Base-by-base conservation (phyloP, 768 basidiomycete genomes). In the Leccinum truebloodii region DNA sequence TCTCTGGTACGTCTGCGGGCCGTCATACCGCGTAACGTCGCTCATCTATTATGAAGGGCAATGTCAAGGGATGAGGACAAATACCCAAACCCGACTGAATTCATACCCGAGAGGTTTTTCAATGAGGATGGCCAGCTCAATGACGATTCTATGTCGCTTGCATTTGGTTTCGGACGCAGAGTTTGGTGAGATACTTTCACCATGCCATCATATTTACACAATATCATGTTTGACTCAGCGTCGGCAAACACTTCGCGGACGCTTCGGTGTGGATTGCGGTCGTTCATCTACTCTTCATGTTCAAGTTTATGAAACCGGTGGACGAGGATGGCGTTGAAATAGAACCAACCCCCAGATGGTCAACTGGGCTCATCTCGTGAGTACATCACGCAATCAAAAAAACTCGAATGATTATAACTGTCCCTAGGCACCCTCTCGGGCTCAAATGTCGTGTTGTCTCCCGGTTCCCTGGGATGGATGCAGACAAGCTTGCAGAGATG, bases 251-350 rank as follows among this genome's bases (percentile, higher is more conserved):
- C 62, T 75, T 73, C 30, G 72, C 72, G 22, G 70, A 73, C 6
- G 70, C 73, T 13, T 73, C 72, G 44, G 24, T 73, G n/a, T 73
- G 72, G 72, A 65, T 73, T 53, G 73, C 70, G 18, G 61, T 73
- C 5, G 72, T 61, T 9, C 72, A 73, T 56, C 63, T 73, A 18
- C 70, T 75, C 41, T 48, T 71, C 55, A 39, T 55, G n/a, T 73
- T 75, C 55, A 69, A 64, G 34, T 73, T 75, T 41, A 63, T 59
- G 73, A 75, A 64, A 59, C 66, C 56, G 24, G 44, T 72, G 59
- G 66, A 75, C 41, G 59, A 64, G 22, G 59, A 70, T 30, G 73
- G 73, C 4, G 46, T 32, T 20, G 73, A 75, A 53, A 46, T 64
- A 26, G 59, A 73, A 18, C 67, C 68, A 22, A 50, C 60, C 16